phyloP scores from a whole-genome alignment of 2,329 filamentous ascomycete genomes.

The Aspergillus piperis region DNA sequence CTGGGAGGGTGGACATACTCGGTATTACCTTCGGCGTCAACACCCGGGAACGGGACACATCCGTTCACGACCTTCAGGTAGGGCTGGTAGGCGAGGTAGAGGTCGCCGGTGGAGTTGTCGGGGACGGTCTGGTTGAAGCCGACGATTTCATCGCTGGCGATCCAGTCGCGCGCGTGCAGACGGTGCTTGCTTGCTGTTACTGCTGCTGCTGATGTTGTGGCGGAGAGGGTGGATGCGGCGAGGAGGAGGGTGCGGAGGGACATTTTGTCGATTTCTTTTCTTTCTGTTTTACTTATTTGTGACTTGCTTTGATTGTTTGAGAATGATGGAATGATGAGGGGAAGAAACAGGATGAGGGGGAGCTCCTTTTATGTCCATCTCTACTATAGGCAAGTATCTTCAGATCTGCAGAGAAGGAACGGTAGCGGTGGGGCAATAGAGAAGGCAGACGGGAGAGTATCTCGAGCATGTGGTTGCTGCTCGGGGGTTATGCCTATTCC shows the following conservation, averaged over 20 bases:
- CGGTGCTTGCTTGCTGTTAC: not conserved
- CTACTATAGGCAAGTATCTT: no score
- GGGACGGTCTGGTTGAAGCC: slow-evolving; percentile 59
- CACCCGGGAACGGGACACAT: slow-evolving; percentile 64
- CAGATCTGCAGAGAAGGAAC: no score
- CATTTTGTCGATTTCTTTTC: not conserved
- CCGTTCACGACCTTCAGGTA: slow-evolving; percentile 58
- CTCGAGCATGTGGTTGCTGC: no score
- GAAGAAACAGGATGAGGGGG: not conserved
- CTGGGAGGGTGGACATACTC: slow-evolving; percentile 40
- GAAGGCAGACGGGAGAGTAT: no score
- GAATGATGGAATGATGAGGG: no score
- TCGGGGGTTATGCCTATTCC: no score
- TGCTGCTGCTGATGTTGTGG: slow-evolving; percentile 3
- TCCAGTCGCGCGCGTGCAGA: slow-evolving; percentile 40
- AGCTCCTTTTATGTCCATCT: no score
- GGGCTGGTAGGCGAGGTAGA: slow-evolving; percentile 60
- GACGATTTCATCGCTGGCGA: slow-evolving; percentile 52
- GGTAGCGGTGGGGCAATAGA: no score
- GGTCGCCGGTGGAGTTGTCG: slow-evolving; percentile 45
- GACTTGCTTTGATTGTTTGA: no score
- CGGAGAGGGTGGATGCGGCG: not conserved
- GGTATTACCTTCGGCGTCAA: slow-evolving; percentile 60
- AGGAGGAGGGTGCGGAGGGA: slow-evolving; percentile 9
- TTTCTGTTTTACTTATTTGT: not conserved